phyloP scores from a whole-genome alignment of 768 basidiomycete species.

The Scleroderma bovista region DNA sequence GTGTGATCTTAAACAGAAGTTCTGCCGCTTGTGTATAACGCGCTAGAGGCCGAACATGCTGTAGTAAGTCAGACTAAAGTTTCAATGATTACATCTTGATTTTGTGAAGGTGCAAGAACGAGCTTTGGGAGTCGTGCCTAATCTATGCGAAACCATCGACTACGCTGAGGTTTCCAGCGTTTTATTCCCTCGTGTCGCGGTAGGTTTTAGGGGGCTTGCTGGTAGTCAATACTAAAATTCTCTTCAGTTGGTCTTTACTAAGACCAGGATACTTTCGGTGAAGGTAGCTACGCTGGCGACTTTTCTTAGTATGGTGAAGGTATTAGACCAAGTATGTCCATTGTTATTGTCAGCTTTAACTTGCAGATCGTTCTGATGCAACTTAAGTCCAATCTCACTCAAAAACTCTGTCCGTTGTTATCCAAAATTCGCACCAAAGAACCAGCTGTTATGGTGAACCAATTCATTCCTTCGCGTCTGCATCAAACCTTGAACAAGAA shows the following conservation, averaged over 20 bases:
- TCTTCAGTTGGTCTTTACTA: constrained; percentile 81
- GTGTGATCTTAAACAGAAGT: constrained; percentile 55
- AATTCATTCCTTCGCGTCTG: neutral
- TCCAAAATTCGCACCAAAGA: constrained; percentile 96
- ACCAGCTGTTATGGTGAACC: constrained; percentile 81
- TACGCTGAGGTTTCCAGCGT: constrained; percentile 92
- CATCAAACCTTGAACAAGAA: constrained; percentile 2
- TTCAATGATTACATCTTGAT: constrained; percentile 6
- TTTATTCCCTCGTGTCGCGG: constrained; percentile 89
- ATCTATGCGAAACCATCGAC: constrained; percentile 88
- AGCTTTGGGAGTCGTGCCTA: constrained; percentile 78
- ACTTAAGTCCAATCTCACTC: constrained; percentile 76
- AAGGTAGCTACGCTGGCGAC: constrained; percentile 87
- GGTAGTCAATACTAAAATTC: neutral
- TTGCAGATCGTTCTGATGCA: neutral
- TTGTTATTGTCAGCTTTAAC: neutral
- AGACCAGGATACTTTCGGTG: constrained; percentile 83
- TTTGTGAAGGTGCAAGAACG: constrained; percentile 80
- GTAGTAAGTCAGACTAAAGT: constrained; percentile 38
- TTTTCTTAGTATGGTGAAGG: constrained; percentile 83
- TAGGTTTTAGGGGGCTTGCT: constrained; percentile 33
- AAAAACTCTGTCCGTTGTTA: constrained; percentile 90
- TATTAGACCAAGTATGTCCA: constrained; percentile 72
- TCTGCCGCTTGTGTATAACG: constrained; percentile 93
- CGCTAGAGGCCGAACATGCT: constrained; percentile 92